Evolutionary conservation across 805 yeast genomes (phyloP).

Genomic region (Lipomyces chichibuensis): DNA sequence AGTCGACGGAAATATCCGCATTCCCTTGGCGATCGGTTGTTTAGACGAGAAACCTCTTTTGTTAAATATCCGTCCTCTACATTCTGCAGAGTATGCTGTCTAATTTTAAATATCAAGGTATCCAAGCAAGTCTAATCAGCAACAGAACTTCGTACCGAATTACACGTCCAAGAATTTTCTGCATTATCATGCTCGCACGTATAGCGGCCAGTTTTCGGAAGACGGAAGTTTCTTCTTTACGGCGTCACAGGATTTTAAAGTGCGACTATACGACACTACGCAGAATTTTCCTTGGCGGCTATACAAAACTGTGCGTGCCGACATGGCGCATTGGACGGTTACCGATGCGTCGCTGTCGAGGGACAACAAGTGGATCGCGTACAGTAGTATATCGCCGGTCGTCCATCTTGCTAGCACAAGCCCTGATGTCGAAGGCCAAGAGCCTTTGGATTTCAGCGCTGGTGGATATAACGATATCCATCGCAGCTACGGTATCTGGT

Average conservation of each 20-base stretch:
- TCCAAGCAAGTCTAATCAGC: neutral
- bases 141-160: conserved; percentile 30
- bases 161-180: conserved; percentile 10
- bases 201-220: conserved; percentile 41
- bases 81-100: conserved; percentile 17
- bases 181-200: conserved; percentile 35
- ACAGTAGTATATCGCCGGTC: conserved; percentile 36
- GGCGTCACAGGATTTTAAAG: conserved; percentile 39
- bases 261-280: conserved; percentile 35
- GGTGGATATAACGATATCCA: conserved; percentile 5
- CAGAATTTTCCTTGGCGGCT: conserved; percentile 33
- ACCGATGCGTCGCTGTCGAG: conserved; percentile 39
- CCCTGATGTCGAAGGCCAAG: conserved; percentile 32
- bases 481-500: conserved; percentile 34
- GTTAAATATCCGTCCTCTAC: conserved; percentile 23
- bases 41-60: conserved; percentile 27
- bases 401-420: conserved; percentile 35
- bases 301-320: conserved; percentile 30
- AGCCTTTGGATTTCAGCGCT: conserved; percentile 23
- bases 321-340: conserved; percentile 40
- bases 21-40: conserved; percentile 26
- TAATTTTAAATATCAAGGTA: neutral
- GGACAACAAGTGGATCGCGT: conserved; percentile 37
- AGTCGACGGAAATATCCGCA: conserved; percentile 28
- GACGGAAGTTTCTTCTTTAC: conserved; percentile 39